phyloP scores from a whole-genome alignment of 331 rosid genomes.

The Phaseolus coccineus region DNA sequence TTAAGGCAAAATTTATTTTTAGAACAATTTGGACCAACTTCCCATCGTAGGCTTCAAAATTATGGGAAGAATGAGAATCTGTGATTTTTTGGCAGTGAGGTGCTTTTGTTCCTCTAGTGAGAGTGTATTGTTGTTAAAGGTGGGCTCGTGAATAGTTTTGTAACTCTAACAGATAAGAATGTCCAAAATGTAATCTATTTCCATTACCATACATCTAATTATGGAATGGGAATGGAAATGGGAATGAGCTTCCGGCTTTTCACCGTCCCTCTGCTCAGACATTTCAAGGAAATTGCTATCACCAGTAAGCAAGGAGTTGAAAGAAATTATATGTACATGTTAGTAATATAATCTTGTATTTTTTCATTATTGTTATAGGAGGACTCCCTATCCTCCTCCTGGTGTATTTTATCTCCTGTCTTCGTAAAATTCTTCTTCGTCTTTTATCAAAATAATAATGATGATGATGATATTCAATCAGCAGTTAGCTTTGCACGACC shows the following conservation, averaged over 20 bases:
- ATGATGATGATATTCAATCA: not conserved
- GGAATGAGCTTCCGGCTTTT: not conserved
- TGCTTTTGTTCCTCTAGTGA: not conserved
- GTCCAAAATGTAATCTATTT: not conserved
- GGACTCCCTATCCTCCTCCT: constrained; percentile 5
- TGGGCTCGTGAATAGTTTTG: not conserved
- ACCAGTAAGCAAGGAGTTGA: not conserved
- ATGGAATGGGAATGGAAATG: not conserved
- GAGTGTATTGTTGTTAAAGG: not conserved
- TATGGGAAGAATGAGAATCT: constrained; percentile 1
- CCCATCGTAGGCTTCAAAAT: no score
- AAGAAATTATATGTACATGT: not conserved
- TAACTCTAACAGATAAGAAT: not conserved
- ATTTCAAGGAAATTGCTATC: constrained; percentile 17
- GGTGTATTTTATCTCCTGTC: constrained; percentile 4
- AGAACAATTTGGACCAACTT: constrained; percentile 7
- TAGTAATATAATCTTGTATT: not conserved
- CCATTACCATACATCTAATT: not conserved
- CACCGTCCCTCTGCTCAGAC: not conserved
- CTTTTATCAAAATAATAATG: not conserved
- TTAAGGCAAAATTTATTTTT: not conserved
- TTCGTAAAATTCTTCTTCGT: not conserved
- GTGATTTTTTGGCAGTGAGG: not conserved
- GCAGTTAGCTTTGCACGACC: not conserved
- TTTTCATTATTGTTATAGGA: not conserved